phyloP scores from a whole-genome alignment of 1,284 basidiomycete genomes.

The Leccinum angustisporum region DNA sequence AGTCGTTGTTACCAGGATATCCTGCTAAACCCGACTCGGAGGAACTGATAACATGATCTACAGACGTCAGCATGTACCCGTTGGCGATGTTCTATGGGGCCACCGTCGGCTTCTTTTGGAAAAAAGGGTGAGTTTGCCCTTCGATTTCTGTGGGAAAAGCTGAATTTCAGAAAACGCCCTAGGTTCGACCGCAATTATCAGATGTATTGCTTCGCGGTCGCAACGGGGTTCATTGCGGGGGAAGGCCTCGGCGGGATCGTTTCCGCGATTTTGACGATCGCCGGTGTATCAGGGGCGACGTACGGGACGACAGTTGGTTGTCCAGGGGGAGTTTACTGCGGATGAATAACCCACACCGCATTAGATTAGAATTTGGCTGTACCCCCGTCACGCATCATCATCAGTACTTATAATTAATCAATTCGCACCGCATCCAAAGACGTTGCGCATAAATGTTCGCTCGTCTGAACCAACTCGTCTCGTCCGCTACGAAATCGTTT shows the following conservation, averaged over 20 bases:
- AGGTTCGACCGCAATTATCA: neutral
- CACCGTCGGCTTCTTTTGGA: constrained; percentile 3
- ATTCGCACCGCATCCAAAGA: neutral
- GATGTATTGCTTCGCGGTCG: constrained; percentile 7
- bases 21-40: neutral
- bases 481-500: constrained; percentile 18
- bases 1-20: neutral
- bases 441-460: constrained; percentile 15
- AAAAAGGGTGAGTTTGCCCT: neutral
- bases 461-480: constrained; percentile 26
- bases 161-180: neutral
- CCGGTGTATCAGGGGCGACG: neutral
- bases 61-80: constrained; percentile 6
- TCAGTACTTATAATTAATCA: neutral
- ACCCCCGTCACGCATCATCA: neutral
- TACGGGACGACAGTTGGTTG: constrained; percentile 9
- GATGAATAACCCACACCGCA: neutral
- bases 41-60: neutral
- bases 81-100: constrained; percentile 5
- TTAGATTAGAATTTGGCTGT: neutral
- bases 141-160: neutral
- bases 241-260: constrained; percentile 10
- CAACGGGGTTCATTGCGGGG: constrained; percentile 7
- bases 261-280: constrained; percentile 4
- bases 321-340: constrained; percentile 4